These are phyloP conservation scores for Penicillium pulvis DNA, from an alignment of 495 filamentous ascomycete genomes.

Conservation along the genomic window DNA sequence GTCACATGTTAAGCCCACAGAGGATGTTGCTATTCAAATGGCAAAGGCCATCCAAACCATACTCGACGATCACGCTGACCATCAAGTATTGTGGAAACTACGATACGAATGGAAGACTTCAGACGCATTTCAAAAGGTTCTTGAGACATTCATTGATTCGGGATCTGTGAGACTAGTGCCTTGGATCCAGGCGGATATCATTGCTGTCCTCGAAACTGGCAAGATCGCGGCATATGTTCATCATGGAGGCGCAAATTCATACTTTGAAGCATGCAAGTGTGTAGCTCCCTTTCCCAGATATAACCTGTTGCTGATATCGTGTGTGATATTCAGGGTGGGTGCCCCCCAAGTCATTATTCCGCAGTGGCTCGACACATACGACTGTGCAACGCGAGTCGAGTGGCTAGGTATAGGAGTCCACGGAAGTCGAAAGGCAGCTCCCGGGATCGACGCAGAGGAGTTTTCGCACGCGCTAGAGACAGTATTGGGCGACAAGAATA, in stretches of 20 bases:
- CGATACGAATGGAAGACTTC: slow-evolving; percentile 30
- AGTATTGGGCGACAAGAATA: slow-evolving; percentile 28
- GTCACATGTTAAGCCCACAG: slow-evolving; percentile 39
- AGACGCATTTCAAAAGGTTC: slow-evolving; percentile 13
- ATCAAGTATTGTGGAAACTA: slow-evolving; percentile 55
- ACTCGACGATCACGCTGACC: slow-evolving; percentile 26
- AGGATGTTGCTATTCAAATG: slow-evolving; percentile 39
- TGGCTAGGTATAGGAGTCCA: slow-evolving; percentile 52
- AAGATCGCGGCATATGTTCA: slow-evolving; percentile 51
- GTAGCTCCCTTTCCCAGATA: slow-evolving; percentile 7
- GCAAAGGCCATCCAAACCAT: slow-evolving; percentile 36
- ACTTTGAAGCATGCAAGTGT: slow-evolving; percentile 54
- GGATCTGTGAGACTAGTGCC: slow-evolving; percentile 29
- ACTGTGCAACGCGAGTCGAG: slow-evolving; percentile 50
- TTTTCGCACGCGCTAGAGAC: slow-evolving; percentile 33
- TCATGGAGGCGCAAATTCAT: slow-evolving; percentile 57
- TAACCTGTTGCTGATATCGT: neutral
- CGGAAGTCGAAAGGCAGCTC: slow-evolving; percentile 40
- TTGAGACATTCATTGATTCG: slow-evolving; percentile 20
- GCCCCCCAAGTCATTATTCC: slow-evolving; percentile 54
- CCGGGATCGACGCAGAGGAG: slow-evolving; percentile 32
- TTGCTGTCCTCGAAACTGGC: slow-evolving; percentile 47
- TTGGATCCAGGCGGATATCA: slow-evolving; percentile 52
- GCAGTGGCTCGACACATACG: slow-evolving; percentile 53
- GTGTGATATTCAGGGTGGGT: slow-evolving; percentile 36